Percentiles rank a stretch among this genome's conserved stretches.
Conservation (phyloP, 495 filamentous ascomycete species). For the Staphylotrichum tortipilum region DNA sequence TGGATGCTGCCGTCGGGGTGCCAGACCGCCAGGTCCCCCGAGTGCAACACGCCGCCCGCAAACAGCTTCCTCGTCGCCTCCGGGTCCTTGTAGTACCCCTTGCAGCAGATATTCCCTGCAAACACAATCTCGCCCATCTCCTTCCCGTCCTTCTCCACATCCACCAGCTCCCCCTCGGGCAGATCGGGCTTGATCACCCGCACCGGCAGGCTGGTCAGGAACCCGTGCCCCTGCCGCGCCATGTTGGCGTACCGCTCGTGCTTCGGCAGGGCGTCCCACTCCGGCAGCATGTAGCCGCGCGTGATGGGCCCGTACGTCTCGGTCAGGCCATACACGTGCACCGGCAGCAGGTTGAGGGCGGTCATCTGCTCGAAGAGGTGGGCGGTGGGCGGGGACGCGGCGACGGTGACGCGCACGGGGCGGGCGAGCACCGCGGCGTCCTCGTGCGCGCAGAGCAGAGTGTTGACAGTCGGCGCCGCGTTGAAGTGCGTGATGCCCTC, state of each 20-base stretch:
- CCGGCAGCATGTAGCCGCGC: slow-evolving; percentile 77
- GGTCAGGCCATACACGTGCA: slow-evolving; percentile 92
- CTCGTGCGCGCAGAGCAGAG: slow-evolving; percentile 68
- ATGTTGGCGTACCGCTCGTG: slow-evolving; percentile 75
- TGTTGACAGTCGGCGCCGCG: slow-evolving; percentile 94
- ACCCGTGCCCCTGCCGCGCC: slow-evolving; percentile 88
- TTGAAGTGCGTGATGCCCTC: slow-evolving; percentile 90
- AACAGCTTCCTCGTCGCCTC: slow-evolving; percentile 85
- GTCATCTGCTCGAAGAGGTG: slow-evolving; percentile 88
- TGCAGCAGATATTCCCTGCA: slow-evolving; percentile 81
- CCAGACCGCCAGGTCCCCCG: slow-evolving; percentile 88
- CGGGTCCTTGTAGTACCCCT: slow-evolving; percentile 84
- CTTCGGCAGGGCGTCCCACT: slow-evolving; percentile 62
- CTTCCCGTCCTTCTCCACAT: slow-evolving; percentile 71
- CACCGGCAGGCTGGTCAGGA: slow-evolving; percentile 70
- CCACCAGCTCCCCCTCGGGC: slow-evolving; percentile 53
- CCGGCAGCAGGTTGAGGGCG: slow-evolving; percentile 74
- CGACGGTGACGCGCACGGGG: slow-evolving; percentile 82
- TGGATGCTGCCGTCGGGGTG: slow-evolving; percentile 82
- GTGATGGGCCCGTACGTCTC: slow-evolving; percentile 97
- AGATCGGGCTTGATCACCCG: slow-evolving; percentile 75
- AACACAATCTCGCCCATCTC: slow-evolving; percentile 96
- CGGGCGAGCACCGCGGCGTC: slow-evolving; percentile 60
- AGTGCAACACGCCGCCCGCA: slow-evolving; percentile 76
- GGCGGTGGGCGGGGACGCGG: slow-evolving; percentile 79